phyloP scores from a whole-genome alignment of 306 rosid genomes.

The Macrotyloma uniflorum region DNA sequence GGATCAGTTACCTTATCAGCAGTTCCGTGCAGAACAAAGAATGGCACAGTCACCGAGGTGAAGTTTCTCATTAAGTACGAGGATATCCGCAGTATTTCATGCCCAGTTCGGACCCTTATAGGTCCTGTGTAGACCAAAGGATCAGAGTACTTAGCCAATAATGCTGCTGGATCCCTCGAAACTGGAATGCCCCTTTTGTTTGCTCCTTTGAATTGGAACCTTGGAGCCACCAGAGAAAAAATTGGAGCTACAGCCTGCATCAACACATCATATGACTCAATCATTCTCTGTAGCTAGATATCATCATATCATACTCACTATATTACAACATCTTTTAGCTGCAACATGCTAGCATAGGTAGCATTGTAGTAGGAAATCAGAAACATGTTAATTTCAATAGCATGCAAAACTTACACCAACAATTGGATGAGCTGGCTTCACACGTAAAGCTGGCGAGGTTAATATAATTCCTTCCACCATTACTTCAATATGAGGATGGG shows the following conservation, averaged over 20 bases:
- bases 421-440: constrained; percentile 94
- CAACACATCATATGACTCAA: constrained; percentile 13
- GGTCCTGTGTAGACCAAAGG: constrained; percentile 98
- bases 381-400: neutral
- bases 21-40: constrained; percentile 96
- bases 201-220: constrained; percentile 93
- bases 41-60: constrained; percentile 80
- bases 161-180: constrained; percentile 92
- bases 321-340: neutral
- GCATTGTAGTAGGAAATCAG: too few species aligned
- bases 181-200: constrained; percentile 99
- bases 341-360: too few species aligned
- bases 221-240: constrained; percentile 83
- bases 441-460: constrained; percentile 96
- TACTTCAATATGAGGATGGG: constrained; percentile 57
- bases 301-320: constrained; percentile 8
- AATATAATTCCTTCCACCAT: constrained; percentile 85
- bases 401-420: constrained; percentile 69
- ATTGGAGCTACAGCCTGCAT: constrained; percentile 90
- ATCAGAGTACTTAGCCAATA: constrained; percentile 90
- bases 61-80: constrained; percentile 69
- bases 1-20: constrained; percentile 98
- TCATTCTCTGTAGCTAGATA: neutral
- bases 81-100: constrained; percentile 88
- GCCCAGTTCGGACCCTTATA: constrained; percentile 94